Base-by-base conservation (phyloP, 2,329 filamentous ascomycete species). In the Aspergillus sclerotialis region DNA sequence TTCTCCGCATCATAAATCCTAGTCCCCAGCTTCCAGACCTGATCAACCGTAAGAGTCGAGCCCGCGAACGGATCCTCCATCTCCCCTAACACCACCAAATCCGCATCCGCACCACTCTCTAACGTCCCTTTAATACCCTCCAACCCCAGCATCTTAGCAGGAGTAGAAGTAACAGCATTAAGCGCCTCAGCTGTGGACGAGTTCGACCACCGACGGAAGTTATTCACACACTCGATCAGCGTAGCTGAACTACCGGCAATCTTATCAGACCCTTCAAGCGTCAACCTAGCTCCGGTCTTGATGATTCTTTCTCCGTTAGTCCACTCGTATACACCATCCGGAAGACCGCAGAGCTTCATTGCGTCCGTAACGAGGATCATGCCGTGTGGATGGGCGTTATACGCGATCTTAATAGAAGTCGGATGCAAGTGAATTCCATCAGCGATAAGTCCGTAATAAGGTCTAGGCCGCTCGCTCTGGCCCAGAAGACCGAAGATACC, bases 401-500 rank as follows among this genome's bases (percentile, higher is more conserved):
- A 93, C 2, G 89, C 88, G 40, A 94, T 90, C 59, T 88, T 89
- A 61, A 94, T 78, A 0, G 84, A 85, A 1, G 86, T 89, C 0
- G 87, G 84, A 49, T 94, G 88, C 19, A 94, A 69, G 56, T 95
- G 89, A 42, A 93, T 87, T 13, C 89, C 89, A 55, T 95, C 89
- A 3, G 85, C 78, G 40, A 95, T 94, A 52, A 94, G 76, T 38
- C 89, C 89, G 58, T 90, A 95, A 60, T 75, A 94, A 0, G 88
- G 88, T 33, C 57, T 64, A 9, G 36, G 54, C 41, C 41, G 55
- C 45, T 81, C 74, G 7, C 73, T 73, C 42, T 75, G 75, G 39
- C 88, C 87, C 10, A 95, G 67, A 0, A 93, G 77, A 17, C 89
- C 89, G 56, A 94, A 94, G 48, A 94, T 79, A 24, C 88, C 88